Conservation (phyloP, 108 stramenopile genomes). For the Cyclotella kingstonii region DNA sequence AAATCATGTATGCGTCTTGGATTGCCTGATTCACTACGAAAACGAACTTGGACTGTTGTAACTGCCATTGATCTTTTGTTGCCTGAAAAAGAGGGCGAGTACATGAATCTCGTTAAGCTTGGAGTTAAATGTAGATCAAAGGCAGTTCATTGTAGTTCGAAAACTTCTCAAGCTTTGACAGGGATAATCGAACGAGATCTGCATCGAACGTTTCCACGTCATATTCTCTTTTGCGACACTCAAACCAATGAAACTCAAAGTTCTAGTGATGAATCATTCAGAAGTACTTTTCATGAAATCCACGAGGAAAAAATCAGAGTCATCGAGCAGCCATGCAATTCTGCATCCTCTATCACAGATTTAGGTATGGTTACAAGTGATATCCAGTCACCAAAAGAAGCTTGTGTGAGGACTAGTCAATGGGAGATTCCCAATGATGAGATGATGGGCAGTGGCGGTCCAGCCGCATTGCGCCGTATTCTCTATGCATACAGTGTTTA, state of each 20-base stretch:
- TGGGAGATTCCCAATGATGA: too few relatives aligned
- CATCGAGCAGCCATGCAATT: too few relatives aligned
- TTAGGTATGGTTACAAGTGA: neutral
- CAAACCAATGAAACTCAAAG: too few relatives aligned
- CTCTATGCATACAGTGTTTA: conserved; percentile 77
- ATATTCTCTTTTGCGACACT: conserved; percentile 54
- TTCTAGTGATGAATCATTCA: too few relatives aligned
- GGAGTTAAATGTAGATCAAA: neutral
- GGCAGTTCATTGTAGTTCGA: neutral
- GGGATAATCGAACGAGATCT: conserved; percentile 76
- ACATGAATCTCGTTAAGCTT: conserved; percentile 5
- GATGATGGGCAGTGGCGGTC: too few relatives aligned
- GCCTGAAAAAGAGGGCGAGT: conserved; percentile 18
- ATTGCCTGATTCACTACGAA: conserved; percentile 7
- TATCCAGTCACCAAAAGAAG: neutral
- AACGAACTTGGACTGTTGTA: conserved; percentile 16
- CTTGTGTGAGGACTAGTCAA: too few relatives aligned
- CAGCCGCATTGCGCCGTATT: conserved; percentile 72
- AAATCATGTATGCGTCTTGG: conserved; percentile 20
- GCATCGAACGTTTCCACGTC: conserved; percentile 84
- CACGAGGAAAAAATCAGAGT: too few relatives aligned
- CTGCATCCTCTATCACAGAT: too few relatives aligned
- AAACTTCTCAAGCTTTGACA: neutral
- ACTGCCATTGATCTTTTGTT: conserved; percentile 16
- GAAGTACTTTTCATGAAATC: too few relatives aligned